Evolutionary conservation across 768 basidiomycete species (phyloP).

Genomic region (Neoboletus subvelutipes): DNA sequence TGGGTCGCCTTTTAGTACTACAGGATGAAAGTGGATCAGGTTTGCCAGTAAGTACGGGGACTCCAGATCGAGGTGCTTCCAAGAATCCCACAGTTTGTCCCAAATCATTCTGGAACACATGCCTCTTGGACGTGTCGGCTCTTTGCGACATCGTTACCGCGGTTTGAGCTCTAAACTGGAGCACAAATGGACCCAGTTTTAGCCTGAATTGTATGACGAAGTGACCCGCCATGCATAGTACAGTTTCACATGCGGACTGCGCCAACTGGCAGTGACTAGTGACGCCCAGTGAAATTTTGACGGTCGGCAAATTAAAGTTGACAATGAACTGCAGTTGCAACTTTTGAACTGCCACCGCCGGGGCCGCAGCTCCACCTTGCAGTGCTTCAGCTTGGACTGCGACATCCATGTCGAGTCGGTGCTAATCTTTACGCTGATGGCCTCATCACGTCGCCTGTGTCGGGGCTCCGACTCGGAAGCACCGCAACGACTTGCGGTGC

Average conservation of each 20-base stretch:
- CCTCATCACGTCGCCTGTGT: slow-evolving; percentile 6
- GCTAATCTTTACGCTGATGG: not conserved
- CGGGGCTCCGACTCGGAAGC: slow-evolving; percentile 1
- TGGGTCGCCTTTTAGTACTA: not conserved
- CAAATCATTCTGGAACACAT: not conserved
- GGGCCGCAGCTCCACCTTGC: not conserved
- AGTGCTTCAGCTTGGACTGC: not conserved
- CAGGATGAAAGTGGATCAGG: not conserved
- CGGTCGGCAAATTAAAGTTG: too few relatives aligned
- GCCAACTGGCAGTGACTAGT: too few relatives aligned
- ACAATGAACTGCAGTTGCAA: not conserved
- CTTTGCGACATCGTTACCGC: not conserved
- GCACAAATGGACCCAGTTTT: not conserved
- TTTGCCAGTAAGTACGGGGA: not conserved
- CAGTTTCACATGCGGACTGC: too few relatives aligned
- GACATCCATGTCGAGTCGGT: not conserved
- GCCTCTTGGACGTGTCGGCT: not conserved
- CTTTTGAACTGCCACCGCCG: too few relatives aligned
- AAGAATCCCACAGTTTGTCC: not conserved
- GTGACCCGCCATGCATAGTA: not conserved
- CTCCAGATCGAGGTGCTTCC: too few relatives aligned
- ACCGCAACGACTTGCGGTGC: not conserved
- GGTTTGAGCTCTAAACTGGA: not conserved
- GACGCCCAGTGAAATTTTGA: too few relatives aligned
- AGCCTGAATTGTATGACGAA: not conserved